A percentile compares a stretch with the other conserved stretches of the same genome.
Conservation (phyloP, 129 eudicot genomes). For the Rutidosis leptorrhynchoides region DNA sequence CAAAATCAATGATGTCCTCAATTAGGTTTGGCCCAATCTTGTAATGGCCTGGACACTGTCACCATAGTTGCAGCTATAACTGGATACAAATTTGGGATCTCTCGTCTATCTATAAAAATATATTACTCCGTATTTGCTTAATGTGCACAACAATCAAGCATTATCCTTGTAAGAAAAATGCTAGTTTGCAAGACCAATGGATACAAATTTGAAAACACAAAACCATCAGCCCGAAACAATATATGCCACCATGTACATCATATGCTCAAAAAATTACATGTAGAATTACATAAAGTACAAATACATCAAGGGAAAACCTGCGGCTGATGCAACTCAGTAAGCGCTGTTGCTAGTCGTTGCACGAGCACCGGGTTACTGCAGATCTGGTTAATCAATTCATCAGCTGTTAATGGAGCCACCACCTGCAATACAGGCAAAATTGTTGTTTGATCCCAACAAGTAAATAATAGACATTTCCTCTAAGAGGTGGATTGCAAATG, state of each 20-base stretch:
- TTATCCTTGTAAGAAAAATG: slow-evolving; percentile 12
- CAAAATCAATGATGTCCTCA: no score
- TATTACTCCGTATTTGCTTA: background rate
- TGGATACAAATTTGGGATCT: background rate
- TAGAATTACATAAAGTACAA: background rate
- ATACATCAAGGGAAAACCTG: slow-evolving; percentile 18
- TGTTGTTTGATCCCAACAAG: background rate
- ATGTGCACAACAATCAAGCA: background rate
- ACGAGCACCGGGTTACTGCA: slow-evolving; percentile 25
- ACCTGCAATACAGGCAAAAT: slow-evolving; percentile 14
- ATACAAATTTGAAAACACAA: background rate
- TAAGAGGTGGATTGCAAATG: background rate
- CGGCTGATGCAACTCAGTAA: slow-evolving; percentile 13
- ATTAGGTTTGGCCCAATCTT: no score
- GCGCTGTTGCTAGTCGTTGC: slow-evolving; percentile 21
- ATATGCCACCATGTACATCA: slow-evolving; percentile 5
- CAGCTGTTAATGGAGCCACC: slow-evolving; percentile 10
- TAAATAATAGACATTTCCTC: background rate
- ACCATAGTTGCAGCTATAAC: no score
- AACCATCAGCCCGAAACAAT: background rate
- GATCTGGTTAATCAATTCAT: slow-evolving; percentile 25
- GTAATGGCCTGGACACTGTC: no score
- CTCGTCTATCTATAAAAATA: background rate
- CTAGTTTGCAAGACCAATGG: slow-evolving; percentile 2
- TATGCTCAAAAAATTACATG: background rate